Percentiles rank a stretch among this genome's conserved stretches.
phyloP scores from a whole-genome alignment of 2,329 filamentous ascomycete genomes.

The Hypoxylon sp. region DNA sequence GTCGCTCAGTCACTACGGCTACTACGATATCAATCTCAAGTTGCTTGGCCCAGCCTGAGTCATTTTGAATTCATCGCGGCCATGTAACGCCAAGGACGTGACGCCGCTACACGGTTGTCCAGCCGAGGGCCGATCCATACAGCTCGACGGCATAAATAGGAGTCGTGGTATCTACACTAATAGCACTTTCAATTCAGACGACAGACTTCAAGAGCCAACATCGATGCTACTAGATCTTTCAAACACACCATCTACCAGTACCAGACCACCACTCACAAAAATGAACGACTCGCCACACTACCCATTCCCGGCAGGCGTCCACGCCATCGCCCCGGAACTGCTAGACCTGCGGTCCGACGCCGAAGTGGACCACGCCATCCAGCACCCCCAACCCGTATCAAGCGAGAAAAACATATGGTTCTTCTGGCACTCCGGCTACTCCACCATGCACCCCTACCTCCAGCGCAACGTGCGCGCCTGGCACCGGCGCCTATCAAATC shows the following conservation, averaged over 20 bases:
- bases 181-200: background rate
- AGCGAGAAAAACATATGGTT: constrained; percentile 70
- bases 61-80: background rate
- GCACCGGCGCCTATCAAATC: constrained; percentile 65
- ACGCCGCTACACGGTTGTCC: background rate
- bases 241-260: background rate
- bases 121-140: background rate
- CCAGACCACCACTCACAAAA: background rate
- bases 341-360: constrained; percentile 64
- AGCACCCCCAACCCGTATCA: constrained; percentile 57
- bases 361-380: constrained; percentile 61
- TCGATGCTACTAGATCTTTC: background rate
- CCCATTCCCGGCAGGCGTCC: constrained; percentile 58
- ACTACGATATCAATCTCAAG: background rate
- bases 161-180: background rate
- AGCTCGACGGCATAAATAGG: constrained; percentile 8
- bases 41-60: background rate
- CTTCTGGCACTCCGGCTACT: constrained; percentile 69
- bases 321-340: constrained; percentile 57
- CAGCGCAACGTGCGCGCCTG: constrained; percentile 68
- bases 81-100: background rate
- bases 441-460: constrained; percentile 65
- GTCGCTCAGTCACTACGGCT: background rate
- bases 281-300: constrained; percentile 51
- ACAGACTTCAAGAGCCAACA: background rate